Base-by-base conservation (phyloP, 2,329 filamentous ascomycete species). In the Corinectria fuckeliana region DNA sequence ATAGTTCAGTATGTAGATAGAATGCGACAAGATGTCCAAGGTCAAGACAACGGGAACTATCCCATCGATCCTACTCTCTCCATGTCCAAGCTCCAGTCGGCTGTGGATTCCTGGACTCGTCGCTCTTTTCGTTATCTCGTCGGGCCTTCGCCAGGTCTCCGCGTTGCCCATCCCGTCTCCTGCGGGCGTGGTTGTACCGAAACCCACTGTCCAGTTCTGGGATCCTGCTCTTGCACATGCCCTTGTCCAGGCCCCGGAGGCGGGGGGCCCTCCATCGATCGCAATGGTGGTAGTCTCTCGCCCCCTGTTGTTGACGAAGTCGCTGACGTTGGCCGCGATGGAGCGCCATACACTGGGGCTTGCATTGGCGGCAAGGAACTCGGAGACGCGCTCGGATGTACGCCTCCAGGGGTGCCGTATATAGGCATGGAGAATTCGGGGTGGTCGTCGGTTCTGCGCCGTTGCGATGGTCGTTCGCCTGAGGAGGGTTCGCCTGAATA, bases 271-370 rank as follows among this genome's bases (percentile, higher is more conserved):
- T 85, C 82, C 62, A 85, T 78, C 5, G 69, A 64, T 50, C 82
- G 75, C 34, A 85, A 66, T 2, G 82, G 81, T 4, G 82, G 82
- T 3, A 85, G 72, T 55, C 80, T 76, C 9, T 82, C 79, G 11
- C 74, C 74, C 5, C 75, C 74, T 1, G 72, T 71, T 2, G 77
- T 71, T 2, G 77, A 73, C 6, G 76, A 73, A n/a, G 75, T 66
- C 8, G 76, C 72, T 3, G 77, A 77, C 5, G 71, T 69, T n/a
- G 76, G 77, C 1, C 77, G 75, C 36, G 76, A 74, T 16, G 75
- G 72, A 23, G 70, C 64, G 7, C 75, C 71, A 54, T 80, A 82
- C 4, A 66, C 66, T 5, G 75, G 70, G 10, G 75, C 69, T 11
- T 78, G 71, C 50, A 82, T 78, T 2, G 81, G 76, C 20, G 80